Evolutionary conservation across 2,329 filamentous ascomycete species (phyloP).

Genomic region (Harringtonia lauricola): DNA sequence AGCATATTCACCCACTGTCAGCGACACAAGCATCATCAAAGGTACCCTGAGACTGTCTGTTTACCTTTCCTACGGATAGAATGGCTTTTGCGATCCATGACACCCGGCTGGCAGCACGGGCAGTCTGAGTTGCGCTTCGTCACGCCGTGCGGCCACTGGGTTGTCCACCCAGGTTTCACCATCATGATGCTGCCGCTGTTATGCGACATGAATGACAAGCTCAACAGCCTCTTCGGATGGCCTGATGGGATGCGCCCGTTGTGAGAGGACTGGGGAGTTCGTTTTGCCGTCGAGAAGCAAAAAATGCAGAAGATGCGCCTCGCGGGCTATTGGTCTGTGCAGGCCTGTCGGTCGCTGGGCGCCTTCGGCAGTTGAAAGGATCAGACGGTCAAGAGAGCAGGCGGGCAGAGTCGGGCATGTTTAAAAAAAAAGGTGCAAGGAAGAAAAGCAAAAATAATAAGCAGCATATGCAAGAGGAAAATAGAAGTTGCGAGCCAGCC

Average conservation of each 20-base stretch:
- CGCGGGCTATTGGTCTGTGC: background rate
- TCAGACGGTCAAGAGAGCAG: background rate
- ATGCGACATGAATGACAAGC: background rate
- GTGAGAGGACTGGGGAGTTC: too few relatives aligned
- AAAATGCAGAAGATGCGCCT: background rate
- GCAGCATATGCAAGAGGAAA: background rate
- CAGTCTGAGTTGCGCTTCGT: background rate
- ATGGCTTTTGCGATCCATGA: constrained; percentile 1
- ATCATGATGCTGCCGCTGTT: background rate
- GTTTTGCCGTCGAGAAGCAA: too few relatives aligned
- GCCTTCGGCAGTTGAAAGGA: background rate
- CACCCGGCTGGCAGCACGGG: constrained; percentile 2
- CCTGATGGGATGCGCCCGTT: too few relatives aligned
- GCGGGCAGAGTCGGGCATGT: background rate
- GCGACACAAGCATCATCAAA: background rate
- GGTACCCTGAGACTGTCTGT: background rate
- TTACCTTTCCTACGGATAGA: background rate
- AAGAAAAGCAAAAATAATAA: too few relatives aligned
- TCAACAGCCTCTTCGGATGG: background rate
- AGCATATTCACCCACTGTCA: background rate
- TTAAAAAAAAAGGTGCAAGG: background rate
- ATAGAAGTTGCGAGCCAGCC: background rate
- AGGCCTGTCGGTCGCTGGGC: background rate
- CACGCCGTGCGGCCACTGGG: constrained; percentile 1
- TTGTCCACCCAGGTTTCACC: background rate